Evolutionary conservation across 2,329 filamentous ascomycete genomes (phyloP).

Genomic region (Penicillium aurantiogriseum): DNA sequence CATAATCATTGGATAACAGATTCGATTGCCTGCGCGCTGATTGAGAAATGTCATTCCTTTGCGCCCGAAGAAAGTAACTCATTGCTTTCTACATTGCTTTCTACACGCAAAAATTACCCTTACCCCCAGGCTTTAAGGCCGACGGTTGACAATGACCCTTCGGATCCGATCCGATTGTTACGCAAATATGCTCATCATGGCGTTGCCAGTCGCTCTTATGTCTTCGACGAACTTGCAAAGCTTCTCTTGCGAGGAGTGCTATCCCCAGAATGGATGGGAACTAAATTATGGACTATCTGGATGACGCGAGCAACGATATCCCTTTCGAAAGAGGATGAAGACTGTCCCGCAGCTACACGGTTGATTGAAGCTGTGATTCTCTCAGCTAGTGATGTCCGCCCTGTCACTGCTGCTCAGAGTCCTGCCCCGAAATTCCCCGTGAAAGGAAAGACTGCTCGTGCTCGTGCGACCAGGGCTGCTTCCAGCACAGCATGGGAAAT

Average conservation of each 20-base stretch:
- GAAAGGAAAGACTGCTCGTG: background rate
- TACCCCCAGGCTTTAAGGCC: constrained; percentile 31
- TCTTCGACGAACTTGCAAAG: constrained; percentile 36
- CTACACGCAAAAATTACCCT: constrained; percentile 27
- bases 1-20: constrained; percentile 37
- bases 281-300: constrained; percentile 37
- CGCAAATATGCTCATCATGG: constrained; percentile 28
- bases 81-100: constrained; percentile 36
- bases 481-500: constrained; percentile 5
- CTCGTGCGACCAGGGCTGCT: constrained; percentile 22
- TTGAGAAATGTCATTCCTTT: constrained; percentile 31
- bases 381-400: constrained; percentile 27
- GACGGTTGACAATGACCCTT: constrained; percentile 11
- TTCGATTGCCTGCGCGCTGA: constrained; percentile 31
- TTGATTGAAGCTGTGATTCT: constrained; percentile 36
- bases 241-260: constrained; percentile 34
- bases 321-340: constrained; percentile 34
- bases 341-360: constrained; percentile 32
- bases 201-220: constrained; percentile 26
- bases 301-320: constrained; percentile 39
- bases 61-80: constrained; percentile 40
- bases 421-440: background rate
- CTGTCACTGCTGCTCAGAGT: background rate
- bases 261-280: constrained; percentile 44
- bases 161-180: constrained; percentile 33